Conservation (phyloP, 1,284 basidiomycete genomes). For the Tilletia indica region DNA sequence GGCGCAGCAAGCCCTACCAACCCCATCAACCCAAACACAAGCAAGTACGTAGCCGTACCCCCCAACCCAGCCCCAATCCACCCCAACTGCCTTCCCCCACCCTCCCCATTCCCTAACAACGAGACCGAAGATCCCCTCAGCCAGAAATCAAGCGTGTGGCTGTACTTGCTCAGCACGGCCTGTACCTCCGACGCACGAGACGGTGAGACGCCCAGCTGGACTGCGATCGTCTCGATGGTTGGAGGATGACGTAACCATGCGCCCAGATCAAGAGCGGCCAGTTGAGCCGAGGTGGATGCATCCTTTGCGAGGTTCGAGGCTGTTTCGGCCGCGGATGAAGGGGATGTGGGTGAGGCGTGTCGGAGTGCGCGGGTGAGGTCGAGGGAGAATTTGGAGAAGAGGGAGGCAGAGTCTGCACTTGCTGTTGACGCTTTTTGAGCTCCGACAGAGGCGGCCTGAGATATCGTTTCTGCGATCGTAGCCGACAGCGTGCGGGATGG, state of each 20-base stretch:
- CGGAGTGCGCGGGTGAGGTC: conserved; percentile 4
- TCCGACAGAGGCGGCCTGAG: background rate
- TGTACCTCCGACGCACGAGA: background rate
- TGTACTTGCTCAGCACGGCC: background rate
- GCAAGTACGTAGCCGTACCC: conserved; percentile 12
- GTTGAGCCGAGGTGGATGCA: background rate
- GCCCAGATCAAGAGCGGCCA: background rate
- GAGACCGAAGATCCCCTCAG: background rate
- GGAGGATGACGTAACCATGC: background rate
- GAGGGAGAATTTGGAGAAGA: conserved; percentile 12
- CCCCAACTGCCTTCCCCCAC: background rate
- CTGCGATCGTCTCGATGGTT: background rate
- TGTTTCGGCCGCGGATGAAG: background rate
- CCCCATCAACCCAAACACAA: conserved; percentile 15
- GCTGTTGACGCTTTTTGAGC: background rate
- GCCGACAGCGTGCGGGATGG: background rate
- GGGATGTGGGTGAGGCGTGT: background rate
- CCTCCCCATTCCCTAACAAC: background rate
- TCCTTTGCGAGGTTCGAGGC: background rate
- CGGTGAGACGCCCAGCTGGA: background rate
- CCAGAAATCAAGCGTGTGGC: background rate
- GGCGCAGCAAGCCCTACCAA: conserved; percentile 9
- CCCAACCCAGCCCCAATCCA: conserved; percentile 17
- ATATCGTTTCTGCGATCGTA: background rate
- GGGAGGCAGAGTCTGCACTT: conserved; percentile 18